A percentile compares a stretch with the other conserved stretches of the same genome.
Evolutionary conservation across 108 stramenopile genomes (phyloP).

Genomic region (Discostella stelligeroides): DNA sequence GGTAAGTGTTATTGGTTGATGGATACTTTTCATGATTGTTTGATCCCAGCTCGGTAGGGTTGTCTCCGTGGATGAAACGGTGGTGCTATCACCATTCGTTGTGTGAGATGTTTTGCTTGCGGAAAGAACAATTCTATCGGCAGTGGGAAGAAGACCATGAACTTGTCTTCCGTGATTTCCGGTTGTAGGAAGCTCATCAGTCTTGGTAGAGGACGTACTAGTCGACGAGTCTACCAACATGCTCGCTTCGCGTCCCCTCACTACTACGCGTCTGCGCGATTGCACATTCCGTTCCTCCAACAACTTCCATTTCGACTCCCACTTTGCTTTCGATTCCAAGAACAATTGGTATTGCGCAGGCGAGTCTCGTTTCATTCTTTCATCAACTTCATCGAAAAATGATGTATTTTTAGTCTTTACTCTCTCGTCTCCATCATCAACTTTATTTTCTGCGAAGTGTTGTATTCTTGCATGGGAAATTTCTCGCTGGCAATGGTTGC

Average conservation of each 20-base stretch:
- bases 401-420: neutral
- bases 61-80: neutral
- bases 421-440: neutral
- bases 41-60: neutral
- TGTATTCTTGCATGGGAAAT: neutral
- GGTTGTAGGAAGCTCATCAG: too few species aligned
- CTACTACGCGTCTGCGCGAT: neutral
- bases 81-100: neutral
- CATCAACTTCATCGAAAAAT: constrained; percentile 34
- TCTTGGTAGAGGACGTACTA: too few species aligned
- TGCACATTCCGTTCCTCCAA: neutral
- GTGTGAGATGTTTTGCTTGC: neutral
- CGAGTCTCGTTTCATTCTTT: constrained; percentile 39
- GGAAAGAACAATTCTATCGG: too few species aligned
- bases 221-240: too few species aligned
- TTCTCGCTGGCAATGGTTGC: neutral
- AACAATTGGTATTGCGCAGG: constrained; percentile 34
- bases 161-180: too few species aligned
- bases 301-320: neutral
- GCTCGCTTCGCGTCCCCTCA: neutral
- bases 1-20: neutral
- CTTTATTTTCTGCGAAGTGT: neutral
- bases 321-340: constrained; percentile 17
- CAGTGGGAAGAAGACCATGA: too few species aligned
- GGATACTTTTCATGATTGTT: too few species aligned